These are phyloP conservation scores for Ambrosia trifida DNA, from an alignment of 129 eudicot species.

Conservation along the genomic window DNA sequence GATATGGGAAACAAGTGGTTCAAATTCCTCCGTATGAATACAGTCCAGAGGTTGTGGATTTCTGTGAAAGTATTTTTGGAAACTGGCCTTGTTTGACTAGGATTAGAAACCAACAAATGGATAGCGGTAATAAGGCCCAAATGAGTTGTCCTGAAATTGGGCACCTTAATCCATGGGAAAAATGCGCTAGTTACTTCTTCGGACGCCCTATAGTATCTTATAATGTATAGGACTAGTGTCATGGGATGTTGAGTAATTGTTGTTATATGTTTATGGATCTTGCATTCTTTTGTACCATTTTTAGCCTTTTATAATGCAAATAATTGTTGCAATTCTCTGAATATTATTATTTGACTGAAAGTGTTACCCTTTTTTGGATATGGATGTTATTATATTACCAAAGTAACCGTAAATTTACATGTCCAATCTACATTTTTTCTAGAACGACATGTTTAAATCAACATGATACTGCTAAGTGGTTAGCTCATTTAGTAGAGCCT, in stretches of 20 bases:
- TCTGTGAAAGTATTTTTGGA: conserved; percentile 80
- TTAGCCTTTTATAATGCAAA: neutral
- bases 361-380: too few species aligned
- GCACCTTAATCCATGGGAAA: conserved; percentile 47
- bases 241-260: neutral
- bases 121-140: neutral
- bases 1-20: conserved; percentile 38
- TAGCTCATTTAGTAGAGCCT: too few species aligned
- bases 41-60: conserved; percentile 59
- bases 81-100: conserved; percentile 78
- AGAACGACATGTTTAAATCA: too few species aligned
- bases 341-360: neutral
- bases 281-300: neutral
- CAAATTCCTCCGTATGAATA: conserved; percentile 50
- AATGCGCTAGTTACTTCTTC: conserved; percentile 56
- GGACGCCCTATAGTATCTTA: conserved; percentile 42
- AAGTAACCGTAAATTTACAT: too few species aligned
- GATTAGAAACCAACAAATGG: conserved; percentile 36
- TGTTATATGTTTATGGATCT: neutral
- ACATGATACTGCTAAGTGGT: too few species aligned
- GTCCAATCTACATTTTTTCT: too few species aligned
- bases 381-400: too few species aligned
- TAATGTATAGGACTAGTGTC: conserved; percentile 9
- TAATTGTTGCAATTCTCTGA: neutral
- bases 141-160: conserved; percentile 11